A percentile compares a stretch with the other conserved stretches of the same genome.
These are phyloP conservation scores for Chloris gayana DNA, from an alignment of 176 grass and related monocot species.

Conservation along the genomic window DNA sequence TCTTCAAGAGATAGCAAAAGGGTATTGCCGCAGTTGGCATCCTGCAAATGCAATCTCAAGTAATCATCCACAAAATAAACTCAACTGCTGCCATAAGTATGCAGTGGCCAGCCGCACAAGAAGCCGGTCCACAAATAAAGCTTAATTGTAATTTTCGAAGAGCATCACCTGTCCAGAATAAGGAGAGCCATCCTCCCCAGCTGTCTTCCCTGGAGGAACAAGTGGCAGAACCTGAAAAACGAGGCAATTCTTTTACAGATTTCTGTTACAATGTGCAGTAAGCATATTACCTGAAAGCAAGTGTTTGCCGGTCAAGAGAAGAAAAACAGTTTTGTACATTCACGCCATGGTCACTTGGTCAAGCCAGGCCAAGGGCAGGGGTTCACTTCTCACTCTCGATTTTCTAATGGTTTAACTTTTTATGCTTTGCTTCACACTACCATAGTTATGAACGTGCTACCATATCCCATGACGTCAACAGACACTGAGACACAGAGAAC, in stretches of 20 bases:
- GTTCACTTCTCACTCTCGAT: background rate
- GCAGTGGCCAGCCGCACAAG: background rate
- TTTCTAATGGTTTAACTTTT: background rate
- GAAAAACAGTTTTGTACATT: too few relatives aligned
- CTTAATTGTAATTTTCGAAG: background rate
- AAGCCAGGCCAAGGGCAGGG: too few relatives aligned
- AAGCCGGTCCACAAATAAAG: too few relatives aligned
- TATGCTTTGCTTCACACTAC: background rate
- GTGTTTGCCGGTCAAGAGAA: too few relatives aligned
- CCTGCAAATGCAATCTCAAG: slow-evolving; percentile 50
- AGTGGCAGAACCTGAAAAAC: slow-evolving; percentile 82
- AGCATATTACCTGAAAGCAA: background rate
- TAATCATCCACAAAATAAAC: background rate
- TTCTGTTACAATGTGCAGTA: background rate
- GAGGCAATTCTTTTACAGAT: background rate
- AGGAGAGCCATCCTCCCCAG: slow-evolving; percentile 92
- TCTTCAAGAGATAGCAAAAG: slow-evolving; percentile 92
- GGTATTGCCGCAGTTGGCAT: slow-evolving; percentile 92
- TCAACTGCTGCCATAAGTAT: slow-evolving; percentile 11
- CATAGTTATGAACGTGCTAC: background rate
- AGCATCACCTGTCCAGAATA: slow-evolving; percentile 84
- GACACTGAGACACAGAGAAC: background rate
- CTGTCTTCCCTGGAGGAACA: slow-evolving; percentile 86
- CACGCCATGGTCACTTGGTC: too few relatives aligned
- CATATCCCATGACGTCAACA: background rate